Evolutionary conservation across 1,139 yeast species (phyloP).

Genomic region (Taphrina communis): DNA sequence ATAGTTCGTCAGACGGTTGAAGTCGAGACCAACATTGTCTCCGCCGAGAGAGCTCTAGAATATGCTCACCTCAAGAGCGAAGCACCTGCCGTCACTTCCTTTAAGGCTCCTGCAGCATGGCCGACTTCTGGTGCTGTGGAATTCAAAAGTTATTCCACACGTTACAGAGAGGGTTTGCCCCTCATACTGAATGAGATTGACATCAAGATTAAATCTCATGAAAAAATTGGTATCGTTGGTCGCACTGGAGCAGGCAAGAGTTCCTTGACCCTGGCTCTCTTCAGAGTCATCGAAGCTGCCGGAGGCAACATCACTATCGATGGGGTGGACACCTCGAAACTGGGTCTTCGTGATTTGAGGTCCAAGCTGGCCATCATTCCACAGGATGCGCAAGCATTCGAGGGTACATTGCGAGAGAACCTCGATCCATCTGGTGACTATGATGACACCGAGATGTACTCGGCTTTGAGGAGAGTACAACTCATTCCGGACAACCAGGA

Average conservation of each 20-base stretch:
- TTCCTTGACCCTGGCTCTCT: slow-evolving; percentile 71
- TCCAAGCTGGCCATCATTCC: slow-evolving; percentile 88
- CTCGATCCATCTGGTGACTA: slow-evolving; percentile 78
- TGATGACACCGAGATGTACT: slow-evolving; percentile 77
- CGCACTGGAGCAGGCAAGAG: slow-evolving; percentile 89
- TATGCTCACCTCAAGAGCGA: slow-evolving; percentile 69
- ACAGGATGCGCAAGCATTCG: slow-evolving; percentile 95
- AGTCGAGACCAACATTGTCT: slow-evolving; percentile 74
- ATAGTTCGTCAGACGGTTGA: slow-evolving; percentile 73
- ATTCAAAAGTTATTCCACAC: slow-evolving; percentile 67
- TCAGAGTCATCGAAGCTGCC: slow-evolving; percentile 71
- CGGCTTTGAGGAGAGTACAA: slow-evolving; percentile 78
- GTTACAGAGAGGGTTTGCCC: slow-evolving; percentile 65
- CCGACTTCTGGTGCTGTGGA: slow-evolving; percentile 64
- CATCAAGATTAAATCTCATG: slow-evolving; percentile 62
- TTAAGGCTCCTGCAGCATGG: slow-evolving; percentile 61
- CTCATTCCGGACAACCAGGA: slow-evolving; percentile 56
- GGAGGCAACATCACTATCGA: slow-evolving; percentile 75
- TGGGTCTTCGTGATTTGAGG: slow-evolving; percentile 85
- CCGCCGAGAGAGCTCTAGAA: slow-evolving; percentile 77
- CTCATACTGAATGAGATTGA: slow-evolving; percentile 61
- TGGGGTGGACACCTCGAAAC: slow-evolving; percentile 65
- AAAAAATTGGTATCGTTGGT: slow-evolving; percentile 79
- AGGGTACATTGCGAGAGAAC: slow-evolving; percentile 86
- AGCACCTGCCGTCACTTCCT: slow-evolving; percentile 54